phyloP scores from a whole-genome alignment of 2,329 filamentous ascomycete species.

The Hawksworthiomyces lignivorus region DNA sequence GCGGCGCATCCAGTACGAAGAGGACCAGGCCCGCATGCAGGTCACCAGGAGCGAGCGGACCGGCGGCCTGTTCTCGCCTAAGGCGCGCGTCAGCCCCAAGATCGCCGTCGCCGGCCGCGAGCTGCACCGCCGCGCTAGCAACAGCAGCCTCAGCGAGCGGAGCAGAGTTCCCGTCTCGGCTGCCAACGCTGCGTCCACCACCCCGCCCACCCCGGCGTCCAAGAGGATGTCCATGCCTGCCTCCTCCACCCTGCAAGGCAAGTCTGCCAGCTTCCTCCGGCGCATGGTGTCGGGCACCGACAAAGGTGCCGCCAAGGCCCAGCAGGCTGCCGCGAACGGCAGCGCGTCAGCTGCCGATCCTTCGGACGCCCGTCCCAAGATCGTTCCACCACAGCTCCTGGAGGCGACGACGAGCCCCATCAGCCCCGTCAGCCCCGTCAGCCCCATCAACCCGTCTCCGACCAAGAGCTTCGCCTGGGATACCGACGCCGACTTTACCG shows the following conservation, averaged over 20 bases:
- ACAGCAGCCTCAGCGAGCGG: constrained; percentile 23
- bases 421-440: too few relatives aligned
- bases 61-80: constrained; percentile 27
- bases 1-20: constrained; percentile 18
- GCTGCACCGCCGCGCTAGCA: constrained; percentile 28
- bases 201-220: background rate
- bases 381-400: background rate
- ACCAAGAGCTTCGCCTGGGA: constrained; percentile 49
- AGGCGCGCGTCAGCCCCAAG: constrained; percentile 24
- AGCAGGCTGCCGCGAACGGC: background rate
- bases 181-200: background rate
- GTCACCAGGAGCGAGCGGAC: constrained; percentile 18
- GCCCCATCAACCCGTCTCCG: too few relatives aligned
- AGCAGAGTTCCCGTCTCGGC: constrained; percentile 9
- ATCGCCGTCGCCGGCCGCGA: constrained; percentile 29
- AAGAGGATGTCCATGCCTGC: background rate
- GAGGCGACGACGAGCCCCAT: background rate
- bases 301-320: background rate
- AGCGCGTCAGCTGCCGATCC: background rate
- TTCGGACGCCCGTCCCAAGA: background rate
- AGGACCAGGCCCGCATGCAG: constrained; percentile 19
- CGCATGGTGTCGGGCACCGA: constrained; percentile 9
- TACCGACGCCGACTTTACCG: constrained; percentile 51
- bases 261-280: constrained; percentile 8
- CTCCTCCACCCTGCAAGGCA: background rate